Conservation (phyloP, 2,329 filamentous ascomycete genomes). For the Sporothrix luriei region DNA sequence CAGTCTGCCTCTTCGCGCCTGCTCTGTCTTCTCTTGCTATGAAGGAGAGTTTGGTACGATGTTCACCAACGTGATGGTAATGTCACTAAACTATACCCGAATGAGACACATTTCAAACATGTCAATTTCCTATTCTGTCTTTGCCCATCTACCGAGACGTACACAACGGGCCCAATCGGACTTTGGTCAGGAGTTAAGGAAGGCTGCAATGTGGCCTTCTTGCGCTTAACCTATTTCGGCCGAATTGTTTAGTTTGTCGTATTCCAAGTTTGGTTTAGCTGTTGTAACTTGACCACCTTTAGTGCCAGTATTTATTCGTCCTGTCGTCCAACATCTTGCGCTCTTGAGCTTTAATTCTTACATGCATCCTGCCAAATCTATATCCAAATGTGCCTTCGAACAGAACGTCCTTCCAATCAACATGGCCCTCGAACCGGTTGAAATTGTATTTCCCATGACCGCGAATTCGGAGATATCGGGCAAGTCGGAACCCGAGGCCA, state of each 20-base stretch:
- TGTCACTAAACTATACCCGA: background rate
- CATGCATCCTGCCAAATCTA: no score
- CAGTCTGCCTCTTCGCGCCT: no score
- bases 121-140: slow-evolving; percentile 14
- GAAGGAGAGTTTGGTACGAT: no score
- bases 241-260: background rate
- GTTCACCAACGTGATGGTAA: background rate
- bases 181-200: slow-evolving; percentile 2
- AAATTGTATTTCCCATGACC: slow-evolving; percentile 21
- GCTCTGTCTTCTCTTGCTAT: no score
- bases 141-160: no score
- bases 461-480: background rate
- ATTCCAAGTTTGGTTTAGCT: background rate
- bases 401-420: background rate
- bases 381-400: no score
- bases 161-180: background rate
- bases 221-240: background rate
- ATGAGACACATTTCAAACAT: background rate
- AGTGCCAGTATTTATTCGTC: no score
- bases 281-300: no score
- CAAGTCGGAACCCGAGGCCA: background rate
- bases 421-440: slow-evolving; percentile 11
- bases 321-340: background rate
- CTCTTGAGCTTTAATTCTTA: background rate
- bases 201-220: background rate